A percentile compares a stretch with the other conserved stretches of the same genome.
These are phyloP conservation scores for Phytopythium ostracodes DNA, from an alignment of 352 stramenopile genomes.

Conservation along the genomic window DNA sequence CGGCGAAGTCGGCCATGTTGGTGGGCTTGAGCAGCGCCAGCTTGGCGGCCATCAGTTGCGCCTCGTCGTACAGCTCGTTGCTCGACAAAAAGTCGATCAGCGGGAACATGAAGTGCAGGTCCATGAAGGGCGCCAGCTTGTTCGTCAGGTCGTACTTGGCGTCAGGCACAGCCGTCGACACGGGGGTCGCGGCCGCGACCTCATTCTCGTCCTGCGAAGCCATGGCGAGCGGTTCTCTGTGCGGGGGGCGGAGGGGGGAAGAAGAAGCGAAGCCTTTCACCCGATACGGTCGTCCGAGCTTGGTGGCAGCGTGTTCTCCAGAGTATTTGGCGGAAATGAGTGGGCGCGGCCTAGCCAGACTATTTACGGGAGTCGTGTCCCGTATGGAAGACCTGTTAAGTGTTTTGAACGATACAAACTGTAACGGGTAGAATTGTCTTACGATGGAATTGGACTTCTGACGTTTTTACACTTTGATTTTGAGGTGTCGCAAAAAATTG, in stretches of 20 bases:
- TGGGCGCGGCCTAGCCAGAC: slow-evolving; percentile 10
- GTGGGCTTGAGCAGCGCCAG: slow-evolving; percentile 92
- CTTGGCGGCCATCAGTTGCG: slow-evolving; percentile 87
- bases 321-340: slow-evolving; percentile 31
- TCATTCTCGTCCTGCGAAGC: slow-evolving; percentile 43
- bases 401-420: no score
- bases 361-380: slow-evolving; percentile 4
- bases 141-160: slow-evolving; percentile 94
- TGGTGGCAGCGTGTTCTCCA: slow-evolving; percentile 2
- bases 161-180: slow-evolving; percentile 42
- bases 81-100: slow-evolving; percentile 93
- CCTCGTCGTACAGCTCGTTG: slow-evolving; percentile 91
- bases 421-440: no score
- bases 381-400: neutral
- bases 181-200: slow-evolving; percentile 8
- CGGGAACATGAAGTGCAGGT: slow-evolving; percentile 97
- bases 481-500: no score
- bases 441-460: no score
- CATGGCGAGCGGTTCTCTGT: slow-evolving; percentile 15
- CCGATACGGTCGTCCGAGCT: slow-evolving; percentile 1
- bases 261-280: neutral
- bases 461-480: no score
- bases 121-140: slow-evolving; percentile 92
- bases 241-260: neutral
- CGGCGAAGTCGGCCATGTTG: slow-evolving; percentile 97